Evolutionary conservation across 192 early-diverging fungal genomes (phyloP).

Genomic region (Backusella parvicylindrica): DNA sequence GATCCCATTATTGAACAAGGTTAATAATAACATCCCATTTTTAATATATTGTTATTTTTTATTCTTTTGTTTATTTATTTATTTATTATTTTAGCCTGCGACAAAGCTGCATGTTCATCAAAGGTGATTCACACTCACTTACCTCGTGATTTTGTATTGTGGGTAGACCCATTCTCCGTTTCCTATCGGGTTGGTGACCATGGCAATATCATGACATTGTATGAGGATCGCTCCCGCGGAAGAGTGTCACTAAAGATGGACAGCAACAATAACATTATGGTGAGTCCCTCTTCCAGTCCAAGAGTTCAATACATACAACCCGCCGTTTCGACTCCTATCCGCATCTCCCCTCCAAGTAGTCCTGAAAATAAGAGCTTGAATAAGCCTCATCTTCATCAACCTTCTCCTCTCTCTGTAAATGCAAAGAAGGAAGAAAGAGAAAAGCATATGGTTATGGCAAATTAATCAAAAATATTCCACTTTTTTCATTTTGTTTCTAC

Average conservation of each 20-base stretch:
- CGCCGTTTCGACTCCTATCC: slow-evolving; percentile 21
- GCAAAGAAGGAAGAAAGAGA: slow-evolving; percentile 19
- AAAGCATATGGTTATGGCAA: slow-evolving; percentile 9
- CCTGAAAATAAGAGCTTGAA: slow-evolving; percentile 11
- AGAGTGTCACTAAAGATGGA: slow-evolving; percentile 14
- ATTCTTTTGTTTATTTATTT: background rate
- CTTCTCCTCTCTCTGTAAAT: slow-evolving; percentile 15
- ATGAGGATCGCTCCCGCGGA: slow-evolving; percentile 51
- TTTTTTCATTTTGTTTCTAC: background rate
- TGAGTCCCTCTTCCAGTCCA: slow-evolving; percentile 3
- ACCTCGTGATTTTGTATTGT: slow-evolving; percentile 67
- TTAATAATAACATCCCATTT: slow-evolving; percentile 9
- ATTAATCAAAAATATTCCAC: background rate
- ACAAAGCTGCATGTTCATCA: slow-evolving; percentile 40
- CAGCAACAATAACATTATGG: background rate
- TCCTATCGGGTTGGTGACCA: slow-evolving; percentile 72
- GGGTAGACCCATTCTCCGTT: slow-evolving; percentile 71
- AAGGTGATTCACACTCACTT: slow-evolving; percentile 49
- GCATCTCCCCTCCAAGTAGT: slow-evolving; percentile 28
- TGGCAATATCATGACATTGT: slow-evolving; percentile 62
- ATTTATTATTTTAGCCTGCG: slow-evolving; percentile 43
- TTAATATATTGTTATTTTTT: background rate
- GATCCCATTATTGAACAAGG: slow-evolving; percentile 58
- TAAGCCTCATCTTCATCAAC: background rate
- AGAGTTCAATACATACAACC: background rate